A percentile compares a stretch with the other conserved stretches of the same genome.
These are phyloP conservation scores for Tremella mesenterica DNA, from an alignment of 768 basidiomycete species.

Conservation along the genomic window DNA sequence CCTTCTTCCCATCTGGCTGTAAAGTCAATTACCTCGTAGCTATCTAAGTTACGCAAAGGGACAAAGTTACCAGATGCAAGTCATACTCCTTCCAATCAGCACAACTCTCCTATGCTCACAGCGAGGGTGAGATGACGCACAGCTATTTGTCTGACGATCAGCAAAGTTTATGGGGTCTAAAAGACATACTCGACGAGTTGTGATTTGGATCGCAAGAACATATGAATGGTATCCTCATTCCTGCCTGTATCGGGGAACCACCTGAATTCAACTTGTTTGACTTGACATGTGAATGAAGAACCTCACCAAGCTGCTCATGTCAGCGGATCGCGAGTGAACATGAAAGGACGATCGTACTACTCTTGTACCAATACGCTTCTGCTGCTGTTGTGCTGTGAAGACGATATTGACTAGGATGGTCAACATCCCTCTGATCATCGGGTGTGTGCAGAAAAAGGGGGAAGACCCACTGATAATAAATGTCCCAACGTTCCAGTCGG, in stretches of 20 bases:
- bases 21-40: background rate
- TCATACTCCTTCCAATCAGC: background rate
- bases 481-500: too few relatives aligned
- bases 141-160: background rate
- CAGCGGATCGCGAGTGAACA: too few relatives aligned
- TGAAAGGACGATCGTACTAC: background rate
- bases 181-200: background rate
- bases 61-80: background rate
- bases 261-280: too few relatives aligned
- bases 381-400: background rate
- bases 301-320: too few relatives aligned
- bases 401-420: background rate
- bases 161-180: background rate
- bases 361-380: background rate
- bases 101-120: too few relatives aligned
- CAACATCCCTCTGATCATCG: too few relatives aligned
- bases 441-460: too few relatives aligned
- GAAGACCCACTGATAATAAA: too few relatives aligned
- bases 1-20: background rate
- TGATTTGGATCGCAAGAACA: conserved; percentile 7
- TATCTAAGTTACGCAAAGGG: background rate
- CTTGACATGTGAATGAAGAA: too few relatives aligned
- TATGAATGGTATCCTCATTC: background rate
- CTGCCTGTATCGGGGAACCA: conserved; percentile 16
- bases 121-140: background rate